These are phyloP conservation scores for Nowakowskiella sp. DNA, from an alignment of 192 early-diverging fungal genomes.

Conservation along the genomic window DNA sequence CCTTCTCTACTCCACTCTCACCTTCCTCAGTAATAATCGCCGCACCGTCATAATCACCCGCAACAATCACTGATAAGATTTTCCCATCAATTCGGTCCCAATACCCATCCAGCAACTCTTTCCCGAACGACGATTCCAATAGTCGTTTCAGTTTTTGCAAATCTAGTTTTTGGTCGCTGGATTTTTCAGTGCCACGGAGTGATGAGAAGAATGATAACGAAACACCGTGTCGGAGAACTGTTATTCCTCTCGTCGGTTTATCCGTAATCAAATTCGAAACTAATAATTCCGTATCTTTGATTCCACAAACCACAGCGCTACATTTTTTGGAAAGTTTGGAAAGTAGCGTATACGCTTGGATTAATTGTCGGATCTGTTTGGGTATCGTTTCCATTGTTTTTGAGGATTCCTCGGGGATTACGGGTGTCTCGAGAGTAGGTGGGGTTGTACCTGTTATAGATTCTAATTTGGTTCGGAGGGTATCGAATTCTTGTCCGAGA, in stretches of 20 bases:
- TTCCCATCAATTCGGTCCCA: conserved; percentile 44
- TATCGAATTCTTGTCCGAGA: conserved; percentile 65
- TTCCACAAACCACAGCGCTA: conserved; percentile 67
- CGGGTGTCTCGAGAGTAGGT: conserved; percentile 24
- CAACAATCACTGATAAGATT: conserved; percentile 61
- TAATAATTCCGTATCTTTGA: conserved; percentile 36
- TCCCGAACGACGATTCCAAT: conserved; percentile 71
- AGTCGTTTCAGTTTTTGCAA: conserved; percentile 41
- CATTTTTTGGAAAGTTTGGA: conserved; percentile 57
- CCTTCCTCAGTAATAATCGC: conserved; percentile 72
- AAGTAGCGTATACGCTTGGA: conserved; percentile 57
- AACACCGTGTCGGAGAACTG: conserved; percentile 72
- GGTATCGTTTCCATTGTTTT: not conserved
- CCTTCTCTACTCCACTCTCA: conserved; percentile 4
- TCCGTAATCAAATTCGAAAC: conserved; percentile 73
- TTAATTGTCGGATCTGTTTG: conserved; percentile 52
- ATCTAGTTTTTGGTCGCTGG: too few relatives aligned
- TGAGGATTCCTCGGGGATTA: not conserved
- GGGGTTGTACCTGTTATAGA: conserved; percentile 18
- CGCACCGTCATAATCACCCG: conserved; percentile 88
- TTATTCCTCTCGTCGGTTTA: conserved; percentile 44
- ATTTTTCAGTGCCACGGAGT: too few relatives aligned
- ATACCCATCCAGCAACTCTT: conserved; percentile 47
- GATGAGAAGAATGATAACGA: conserved; percentile 49
- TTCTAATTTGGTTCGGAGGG: conserved; percentile 33